Conservation (phyloP, 2,329 filamentous ascomycete genomes). For the Pezizomycotina sp. region DNA sequence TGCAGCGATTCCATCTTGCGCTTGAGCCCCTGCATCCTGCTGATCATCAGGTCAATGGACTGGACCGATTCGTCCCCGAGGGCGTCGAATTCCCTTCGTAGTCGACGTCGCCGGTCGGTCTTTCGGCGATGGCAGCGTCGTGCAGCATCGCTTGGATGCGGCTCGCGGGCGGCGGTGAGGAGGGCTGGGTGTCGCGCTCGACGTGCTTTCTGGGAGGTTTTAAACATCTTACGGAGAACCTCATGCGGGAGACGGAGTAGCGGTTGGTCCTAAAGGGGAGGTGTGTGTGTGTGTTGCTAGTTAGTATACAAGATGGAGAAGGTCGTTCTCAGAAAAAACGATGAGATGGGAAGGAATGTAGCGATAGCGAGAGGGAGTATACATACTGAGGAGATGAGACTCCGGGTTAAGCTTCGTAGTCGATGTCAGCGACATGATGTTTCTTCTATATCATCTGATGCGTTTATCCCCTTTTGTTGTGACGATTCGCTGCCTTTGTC, state of each 20-base stretch:
- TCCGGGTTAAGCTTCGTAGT: slow-evolving; percentile 9
- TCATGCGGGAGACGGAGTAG: slow-evolving; percentile 86
- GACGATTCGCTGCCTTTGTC: no score
- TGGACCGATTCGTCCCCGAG: slow-evolving; percentile 61
- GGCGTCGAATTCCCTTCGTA: no score
- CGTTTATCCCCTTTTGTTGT: no score
- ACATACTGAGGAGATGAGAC: slow-evolving; percentile 11
- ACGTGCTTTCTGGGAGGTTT: slow-evolving; percentile 59
- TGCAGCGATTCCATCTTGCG: slow-evolving; percentile 65
- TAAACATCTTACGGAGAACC: slow-evolving; percentile 85
- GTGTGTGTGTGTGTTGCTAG: slow-evolving; percentile 1
- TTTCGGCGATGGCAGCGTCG: slow-evolving; percentile 41
- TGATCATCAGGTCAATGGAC: slow-evolving; percentile 69
- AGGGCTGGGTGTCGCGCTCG: slow-evolving; percentile 49
- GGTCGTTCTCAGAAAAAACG: background rate
- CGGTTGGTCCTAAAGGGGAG: slow-evolving; percentile 50
- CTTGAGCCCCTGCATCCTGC: slow-evolving; percentile 70
- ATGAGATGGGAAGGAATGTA: slow-evolving; percentile 13
- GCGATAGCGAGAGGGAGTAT: no score
- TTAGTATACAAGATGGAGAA: no score
- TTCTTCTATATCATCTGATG: background rate
- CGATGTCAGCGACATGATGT: slow-evolving; percentile 8
- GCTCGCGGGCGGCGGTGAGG: slow-evolving; percentile 44
- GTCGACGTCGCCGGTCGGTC: slow-evolving; percentile 44
- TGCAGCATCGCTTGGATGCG: slow-evolving; percentile 37